These are phyloP conservation scores for Fusarium guadeloupense DNA, from an alignment of 2,329 filamentous ascomycete genomes.

Conservation along the genomic window DNA sequence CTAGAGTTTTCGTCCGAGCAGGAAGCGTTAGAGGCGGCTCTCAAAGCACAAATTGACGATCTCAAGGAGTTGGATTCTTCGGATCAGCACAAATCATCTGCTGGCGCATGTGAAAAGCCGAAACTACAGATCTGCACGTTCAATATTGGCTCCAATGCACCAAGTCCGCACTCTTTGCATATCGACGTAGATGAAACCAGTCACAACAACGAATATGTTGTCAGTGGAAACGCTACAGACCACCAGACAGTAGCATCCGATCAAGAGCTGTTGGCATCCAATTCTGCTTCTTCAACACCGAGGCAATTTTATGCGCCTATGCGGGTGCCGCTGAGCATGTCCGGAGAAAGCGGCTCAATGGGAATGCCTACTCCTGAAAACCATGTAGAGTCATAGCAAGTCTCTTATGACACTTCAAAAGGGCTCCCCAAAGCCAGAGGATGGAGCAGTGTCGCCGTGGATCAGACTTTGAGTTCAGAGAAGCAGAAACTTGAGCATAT, in stretches of 20 bases:
- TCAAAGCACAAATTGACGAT: conserved; percentile 30
- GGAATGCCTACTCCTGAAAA: conserved; percentile 1
- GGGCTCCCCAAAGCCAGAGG: background rate
- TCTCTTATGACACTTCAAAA: conserved; percentile 9
- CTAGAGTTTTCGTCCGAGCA: conserved; percentile 25
- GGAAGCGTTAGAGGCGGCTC: conserved; percentile 26
- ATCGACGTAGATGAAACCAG: background rate
- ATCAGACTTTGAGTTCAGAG: background rate
- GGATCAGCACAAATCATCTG: background rate
- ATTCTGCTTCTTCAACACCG: conserved; percentile 34
- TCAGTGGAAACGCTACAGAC: background rate
- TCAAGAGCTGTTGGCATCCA: background rate
- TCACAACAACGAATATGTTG: background rate
- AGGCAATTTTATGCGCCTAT: conserved; percentile 41
- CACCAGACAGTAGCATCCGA: background rate
- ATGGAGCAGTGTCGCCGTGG: background rate
- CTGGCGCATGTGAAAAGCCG: background rate
- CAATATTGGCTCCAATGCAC: background rate
- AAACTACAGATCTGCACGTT: background rate
- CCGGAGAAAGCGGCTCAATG: background rate
- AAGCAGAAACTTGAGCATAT: background rate
- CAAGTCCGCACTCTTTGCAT: background rate
- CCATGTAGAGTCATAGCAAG: conserved; percentile 31
- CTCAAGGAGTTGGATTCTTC: conserved; percentile 19
- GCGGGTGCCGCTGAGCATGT: conserved; percentile 19